Conservation (phyloP, 2,329 filamentous ascomycete species). For the Diaporthe citri region DNA sequence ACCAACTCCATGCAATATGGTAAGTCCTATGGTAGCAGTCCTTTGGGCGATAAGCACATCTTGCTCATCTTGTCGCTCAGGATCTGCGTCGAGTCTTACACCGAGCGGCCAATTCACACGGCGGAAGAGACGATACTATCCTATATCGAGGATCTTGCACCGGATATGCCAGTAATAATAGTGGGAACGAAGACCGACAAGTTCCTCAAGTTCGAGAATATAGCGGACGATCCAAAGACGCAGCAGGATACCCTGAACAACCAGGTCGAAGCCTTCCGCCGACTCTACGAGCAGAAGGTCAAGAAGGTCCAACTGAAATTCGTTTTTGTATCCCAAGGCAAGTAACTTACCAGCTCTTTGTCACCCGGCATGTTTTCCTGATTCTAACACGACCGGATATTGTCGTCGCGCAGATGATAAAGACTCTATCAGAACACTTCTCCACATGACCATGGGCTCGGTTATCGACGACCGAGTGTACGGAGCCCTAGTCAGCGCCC, state of each 20-base stretch:
- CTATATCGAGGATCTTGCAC: not conserved
- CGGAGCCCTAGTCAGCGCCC: not conserved
- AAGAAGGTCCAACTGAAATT: not conserved
- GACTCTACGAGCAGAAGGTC: not conserved
- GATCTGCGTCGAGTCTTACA: not conserved
- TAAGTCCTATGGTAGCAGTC: not conserved
- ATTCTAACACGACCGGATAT: not conserved
- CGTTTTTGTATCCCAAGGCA: not conserved
- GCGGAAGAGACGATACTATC: not conserved
- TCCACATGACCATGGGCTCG: not conserved
- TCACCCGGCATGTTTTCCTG: not conserved
- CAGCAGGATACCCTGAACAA: not conserved
- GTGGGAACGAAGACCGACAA: not conserved
- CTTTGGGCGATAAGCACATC: not conserved
- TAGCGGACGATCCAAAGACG: not conserved
- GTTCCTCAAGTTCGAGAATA: not conserved
- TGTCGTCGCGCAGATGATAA: not conserved
- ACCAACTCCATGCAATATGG: not conserved
- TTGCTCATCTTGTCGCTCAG: not conserved
- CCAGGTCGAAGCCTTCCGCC: not conserved
- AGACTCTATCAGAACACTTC: not conserved
- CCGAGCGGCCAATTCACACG: not conserved
- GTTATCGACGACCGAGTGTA: not conserved
- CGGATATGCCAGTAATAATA: not conserved
- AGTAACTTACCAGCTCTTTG: not conserved